Conservation (phyloP, 2,329 filamentous ascomycete genomes). For the Diaporthe ilicicola region DNA sequence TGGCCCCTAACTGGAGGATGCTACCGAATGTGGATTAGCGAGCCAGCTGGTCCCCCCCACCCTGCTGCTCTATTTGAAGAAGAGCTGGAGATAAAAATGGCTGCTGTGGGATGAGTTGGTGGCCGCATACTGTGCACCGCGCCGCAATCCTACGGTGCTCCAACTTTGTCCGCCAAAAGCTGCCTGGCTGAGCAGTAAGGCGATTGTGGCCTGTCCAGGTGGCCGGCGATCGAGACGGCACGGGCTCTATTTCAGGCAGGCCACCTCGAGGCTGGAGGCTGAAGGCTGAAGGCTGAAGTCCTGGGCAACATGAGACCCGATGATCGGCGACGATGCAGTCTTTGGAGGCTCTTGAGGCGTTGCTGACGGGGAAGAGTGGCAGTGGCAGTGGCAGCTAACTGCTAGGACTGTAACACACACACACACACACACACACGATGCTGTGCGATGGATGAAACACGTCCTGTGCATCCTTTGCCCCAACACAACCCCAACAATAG, state of each 20-base stretch:
- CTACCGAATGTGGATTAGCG: constrained; percentile 12
- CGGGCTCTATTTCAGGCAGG: background rate
- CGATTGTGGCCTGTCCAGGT: background rate
- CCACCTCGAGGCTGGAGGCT: background rate
- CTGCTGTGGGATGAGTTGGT: constrained; percentile 22
- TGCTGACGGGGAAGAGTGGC: background rate
- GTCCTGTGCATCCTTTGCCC: constrained; percentile 1
- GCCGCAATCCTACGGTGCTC: constrained; percentile 22
- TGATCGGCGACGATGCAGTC: background rate
- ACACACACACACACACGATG: constrained; percentile 21
- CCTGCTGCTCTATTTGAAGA: constrained; percentile 15
- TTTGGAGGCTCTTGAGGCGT: constrained; percentile 24
- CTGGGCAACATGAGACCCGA: background rate
- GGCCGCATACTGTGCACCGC: constrained; percentile 19
- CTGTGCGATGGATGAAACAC: constrained; percentile 24
- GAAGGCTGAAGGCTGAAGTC: constrained; percentile 7
- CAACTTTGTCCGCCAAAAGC: background rate
- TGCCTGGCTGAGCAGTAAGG: background rate
- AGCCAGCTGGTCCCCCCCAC: constrained; percentile 8
- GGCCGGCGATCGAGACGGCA: background rate
- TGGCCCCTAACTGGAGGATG: constrained; percentile 3
- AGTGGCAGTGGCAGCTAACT: background rate
- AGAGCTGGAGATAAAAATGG: constrained; percentile 23
- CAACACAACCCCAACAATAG: background rate
- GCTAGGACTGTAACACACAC: constrained; percentile 13